A percentile compares a stretch with the other conserved stretches of the same genome.
Evolutionary conservation across 257 asterid species (phyloP).

Genomic region (Solanum sejunctum): DNA sequence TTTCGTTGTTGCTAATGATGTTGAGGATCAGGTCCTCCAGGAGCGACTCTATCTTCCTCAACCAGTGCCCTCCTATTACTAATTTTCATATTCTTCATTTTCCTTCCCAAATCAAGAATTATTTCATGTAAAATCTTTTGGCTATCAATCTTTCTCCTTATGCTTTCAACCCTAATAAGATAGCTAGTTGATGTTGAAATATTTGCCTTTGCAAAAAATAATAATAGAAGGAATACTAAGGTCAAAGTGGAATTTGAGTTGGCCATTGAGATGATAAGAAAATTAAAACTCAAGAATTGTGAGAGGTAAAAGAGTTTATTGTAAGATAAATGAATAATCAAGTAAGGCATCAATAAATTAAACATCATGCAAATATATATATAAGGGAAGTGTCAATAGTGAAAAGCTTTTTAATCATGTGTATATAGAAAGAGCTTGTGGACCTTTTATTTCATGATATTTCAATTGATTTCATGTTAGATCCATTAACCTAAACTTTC

Average conservation of each 20-base stretch:
- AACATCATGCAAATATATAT: background rate
- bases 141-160: background rate
- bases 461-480: background rate
- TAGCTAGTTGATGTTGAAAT: background rate
- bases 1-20: background rate
- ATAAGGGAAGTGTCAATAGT: background rate
- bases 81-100: background rate
- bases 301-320: background rate
- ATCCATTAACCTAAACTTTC: background rate
- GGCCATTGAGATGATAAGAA: conserved; percentile 9
- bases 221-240: background rate
- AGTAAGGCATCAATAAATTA: background rate
- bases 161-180: background rate
- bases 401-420: background rate
- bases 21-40: conserved; percentile 23
- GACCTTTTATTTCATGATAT: background rate
- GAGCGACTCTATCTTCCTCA: background rate
- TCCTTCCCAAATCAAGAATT: background rate
- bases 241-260: conserved; percentile 1
- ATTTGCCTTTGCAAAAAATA: background rate
- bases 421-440: background rate
- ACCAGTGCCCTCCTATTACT: background rate
- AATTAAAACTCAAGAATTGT: background rate
- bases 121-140: background rate
- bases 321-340: background rate